Evolutionary conservation across 768 basidiomycete species (phyloP).

Genomic region (Pisolithus microcarpus): DNA sequence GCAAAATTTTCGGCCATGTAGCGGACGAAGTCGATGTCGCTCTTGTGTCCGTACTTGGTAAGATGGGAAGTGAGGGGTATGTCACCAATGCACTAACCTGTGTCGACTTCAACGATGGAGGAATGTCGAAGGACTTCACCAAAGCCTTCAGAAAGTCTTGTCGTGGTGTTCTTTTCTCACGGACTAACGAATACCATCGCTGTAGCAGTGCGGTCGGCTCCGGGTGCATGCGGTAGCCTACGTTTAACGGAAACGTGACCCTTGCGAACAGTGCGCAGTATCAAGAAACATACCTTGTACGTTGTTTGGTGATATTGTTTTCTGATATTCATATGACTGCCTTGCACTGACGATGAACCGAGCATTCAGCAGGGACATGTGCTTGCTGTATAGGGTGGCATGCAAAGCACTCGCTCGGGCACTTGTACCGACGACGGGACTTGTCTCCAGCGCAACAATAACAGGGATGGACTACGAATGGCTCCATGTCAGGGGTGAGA

Average conservation of each 20-base stretch:
- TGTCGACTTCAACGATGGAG: conserved; percentile 44
- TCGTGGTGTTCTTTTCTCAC: conserved; percentile 81
- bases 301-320: conserved; percentile 37
- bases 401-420: conserved; percentile 77
- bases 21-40: conserved; percentile 78
- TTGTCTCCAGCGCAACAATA: conserved; percentile 90
- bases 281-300: conserved; percentile 45
- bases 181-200: conserved; percentile 85
- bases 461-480: conserved; percentile 73
- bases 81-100: conserved; percentile 36
- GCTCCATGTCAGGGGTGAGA: neutral
- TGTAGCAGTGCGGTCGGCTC: conserved; percentile 70
- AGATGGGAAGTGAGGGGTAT: neutral
- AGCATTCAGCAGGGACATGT: conserved; percentile 82
- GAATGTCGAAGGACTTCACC: conserved; percentile 76
- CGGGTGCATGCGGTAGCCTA: conserved; percentile 62
- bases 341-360: conserved; percentile 77
- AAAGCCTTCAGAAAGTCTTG: conserved; percentile 85
- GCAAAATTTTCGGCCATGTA: conserved; percentile 96
- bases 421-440: conserved; percentile 50
- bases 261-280: neutral
- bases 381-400: conserved; percentile 76
- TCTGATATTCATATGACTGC: conserved; percentile 80
- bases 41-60: conserved; percentile 32
- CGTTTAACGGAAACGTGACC: neutral